Conservation (phyloP, 1,139 yeast species). For the Candida tetrigidarum region DNA sequence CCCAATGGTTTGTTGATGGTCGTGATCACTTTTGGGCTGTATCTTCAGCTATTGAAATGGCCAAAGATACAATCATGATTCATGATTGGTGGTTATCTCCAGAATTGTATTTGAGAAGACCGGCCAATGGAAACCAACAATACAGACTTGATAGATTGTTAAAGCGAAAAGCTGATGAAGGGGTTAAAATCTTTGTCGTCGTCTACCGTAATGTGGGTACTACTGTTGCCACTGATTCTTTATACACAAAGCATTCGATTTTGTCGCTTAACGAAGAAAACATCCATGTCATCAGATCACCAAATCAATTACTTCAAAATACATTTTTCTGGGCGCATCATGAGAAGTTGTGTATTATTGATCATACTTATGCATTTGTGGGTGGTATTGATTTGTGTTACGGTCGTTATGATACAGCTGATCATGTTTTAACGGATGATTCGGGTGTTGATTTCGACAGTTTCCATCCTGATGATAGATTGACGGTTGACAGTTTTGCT, state of each 20-base stretch:
- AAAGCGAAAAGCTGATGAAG: constrained; percentile 90
- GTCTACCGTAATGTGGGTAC: constrained; percentile 95
- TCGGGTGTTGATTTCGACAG: constrained; percentile 44
- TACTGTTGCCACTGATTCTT: constrained; percentile 91
- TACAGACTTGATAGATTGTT: constrained; percentile 90
- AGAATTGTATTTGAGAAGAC: constrained; percentile 88
- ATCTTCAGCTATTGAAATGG: constrained; percentile 90
- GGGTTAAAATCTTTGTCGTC: constrained; percentile 88
- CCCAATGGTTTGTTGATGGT: constrained; percentile 98
- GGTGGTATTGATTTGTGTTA: constrained; percentile 97
- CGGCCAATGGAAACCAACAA: constrained; percentile 93
- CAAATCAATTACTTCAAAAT: constrained; percentile 91
- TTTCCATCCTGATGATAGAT: constrained; percentile 31
- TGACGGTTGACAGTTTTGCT: constrained; percentile 36
- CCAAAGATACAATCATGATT: constrained; percentile 89
- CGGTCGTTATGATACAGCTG: constrained; percentile 97
- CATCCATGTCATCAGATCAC: constrained; percentile 90
- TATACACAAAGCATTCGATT: constrained; percentile 92
- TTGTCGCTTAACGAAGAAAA: constrained; percentile 80
- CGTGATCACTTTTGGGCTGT: constrained; percentile 98
- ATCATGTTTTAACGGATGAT: constrained; percentile 89
- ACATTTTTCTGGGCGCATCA: constrained; percentile 99
- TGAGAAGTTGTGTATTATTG: constrained; percentile 87
- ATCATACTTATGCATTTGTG: constrained; percentile 84
- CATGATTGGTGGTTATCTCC: constrained; percentile 99